These are phyloP conservation scores for Gossypium aridum DNA, from an alignment of 441 rosid species.

Conservation along the genomic window DNA sequence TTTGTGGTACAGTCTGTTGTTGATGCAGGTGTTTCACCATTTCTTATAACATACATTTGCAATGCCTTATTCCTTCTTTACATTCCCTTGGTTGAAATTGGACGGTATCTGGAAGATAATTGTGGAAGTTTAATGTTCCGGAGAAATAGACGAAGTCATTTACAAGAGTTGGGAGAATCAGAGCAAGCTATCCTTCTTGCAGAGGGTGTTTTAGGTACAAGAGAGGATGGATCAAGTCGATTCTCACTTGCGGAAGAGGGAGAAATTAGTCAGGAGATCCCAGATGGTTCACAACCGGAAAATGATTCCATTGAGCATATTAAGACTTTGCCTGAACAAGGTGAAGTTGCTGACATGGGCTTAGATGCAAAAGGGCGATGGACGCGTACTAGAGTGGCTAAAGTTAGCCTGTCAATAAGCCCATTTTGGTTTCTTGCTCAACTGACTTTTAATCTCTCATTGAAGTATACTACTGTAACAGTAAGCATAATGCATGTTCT, in stretches of 20 bases:
- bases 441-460: conserved; percentile 77
- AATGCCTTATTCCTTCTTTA: conserved; percentile 81
- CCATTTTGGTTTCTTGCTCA: conserved; percentile 97
- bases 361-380: conserved; percentile 81
- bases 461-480: conserved; percentile 88
- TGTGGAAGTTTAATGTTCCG: conserved; percentile 59
- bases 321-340: conserved; percentile 21
- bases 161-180: conserved; percentile 40
- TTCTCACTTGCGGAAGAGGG: conserved; percentile 32
- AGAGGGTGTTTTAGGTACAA: conserved; percentile 28
- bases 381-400: conserved; percentile 76
- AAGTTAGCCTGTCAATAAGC: conserved; percentile 70
- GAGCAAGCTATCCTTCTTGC: conserved; percentile 66
- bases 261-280: conserved; percentile 21
- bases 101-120: conserved; percentile 60
- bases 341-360: conserved; percentile 20
- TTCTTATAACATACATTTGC: conserved; percentile 85
- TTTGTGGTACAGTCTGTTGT: conserved; percentile 95
- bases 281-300: conserved; percentile 25
- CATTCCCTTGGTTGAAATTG: conserved; percentile 72
- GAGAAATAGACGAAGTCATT: conserved; percentile 36
- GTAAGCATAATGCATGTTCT: conserved; percentile 32
- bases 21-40: conserved; percentile 86
- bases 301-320: conserved; percentile 21
- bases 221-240: conserved; percentile 19